Evolutionary conservation across 1,139 yeast genomes (phyloP).

Genomic region (Taiozyma sp.): DNA sequence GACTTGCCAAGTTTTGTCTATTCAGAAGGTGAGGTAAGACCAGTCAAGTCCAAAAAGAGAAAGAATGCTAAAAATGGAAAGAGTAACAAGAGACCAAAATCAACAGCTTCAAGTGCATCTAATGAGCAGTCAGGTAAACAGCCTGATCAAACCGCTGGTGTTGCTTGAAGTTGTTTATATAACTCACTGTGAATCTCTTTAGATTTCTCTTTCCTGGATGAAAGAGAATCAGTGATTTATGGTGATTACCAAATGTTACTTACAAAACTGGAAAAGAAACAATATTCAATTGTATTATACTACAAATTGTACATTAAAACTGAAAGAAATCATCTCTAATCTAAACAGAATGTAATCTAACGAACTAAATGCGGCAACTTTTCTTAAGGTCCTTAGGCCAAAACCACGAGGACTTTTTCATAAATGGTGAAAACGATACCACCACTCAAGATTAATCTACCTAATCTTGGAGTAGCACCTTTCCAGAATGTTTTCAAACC

Average conservation of each 20-base stretch:
- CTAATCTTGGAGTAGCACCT: slow-evolving; percentile 96
- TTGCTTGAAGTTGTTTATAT: not conserved
- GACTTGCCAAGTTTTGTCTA: slow-evolving; percentile 86
- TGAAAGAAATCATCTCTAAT: not conserved
- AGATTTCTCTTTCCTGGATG: not conserved
- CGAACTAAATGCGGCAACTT: not conserved
- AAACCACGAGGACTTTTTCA: slow-evolving; percentile 72
- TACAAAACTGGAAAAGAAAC: not conserved
- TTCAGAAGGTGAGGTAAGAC: slow-evolving; percentile 71
- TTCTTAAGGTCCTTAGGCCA: slow-evolving; percentile 26
- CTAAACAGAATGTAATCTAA: not conserved
- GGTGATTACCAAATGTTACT: not conserved
- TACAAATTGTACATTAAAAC: not conserved
- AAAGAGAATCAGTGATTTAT: not conserved
- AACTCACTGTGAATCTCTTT: not conserved
- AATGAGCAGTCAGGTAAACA: not conserved
- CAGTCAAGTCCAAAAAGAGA: slow-evolving; percentile 52
- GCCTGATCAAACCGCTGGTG: not conserved
- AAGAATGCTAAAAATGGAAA: slow-evolving; percentile 31
- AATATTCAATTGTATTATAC: not conserved
- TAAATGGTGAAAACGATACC: slow-evolving; percentile 95
- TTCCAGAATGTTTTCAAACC: slow-evolving; percentile 95
- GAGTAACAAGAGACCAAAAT: slow-evolving; percentile 27
- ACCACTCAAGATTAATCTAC: slow-evolving; percentile 86
- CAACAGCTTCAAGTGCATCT: slow-evolving; percentile 11